phyloP scores from a whole-genome alignment of 768 basidiomycete genomes.

The Phlebiopsis flavidoalba region DNA sequence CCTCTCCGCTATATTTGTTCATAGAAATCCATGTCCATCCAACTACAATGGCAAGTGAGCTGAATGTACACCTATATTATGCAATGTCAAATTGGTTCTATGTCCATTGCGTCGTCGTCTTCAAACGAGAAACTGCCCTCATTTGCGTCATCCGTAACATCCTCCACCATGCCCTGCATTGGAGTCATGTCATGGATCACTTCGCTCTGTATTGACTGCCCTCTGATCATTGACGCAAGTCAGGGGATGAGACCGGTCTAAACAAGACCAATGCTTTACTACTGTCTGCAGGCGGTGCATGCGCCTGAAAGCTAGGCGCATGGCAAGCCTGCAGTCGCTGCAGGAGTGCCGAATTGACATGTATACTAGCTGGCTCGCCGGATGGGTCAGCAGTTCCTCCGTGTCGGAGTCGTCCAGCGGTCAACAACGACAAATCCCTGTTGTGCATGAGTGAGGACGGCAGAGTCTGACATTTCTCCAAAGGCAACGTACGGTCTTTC shows the following conservation, averaged over 20 bases:
- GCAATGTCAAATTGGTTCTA: slow-evolving; percentile 16
- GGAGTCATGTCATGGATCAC: neutral
- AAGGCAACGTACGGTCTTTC: slow-evolving; percentile 50
- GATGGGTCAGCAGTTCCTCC: slow-evolving; percentile 20
- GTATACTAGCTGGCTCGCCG: neutral
- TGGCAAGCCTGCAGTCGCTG: slow-evolving; percentile 11
- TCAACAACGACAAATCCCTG: slow-evolving; percentile 63
- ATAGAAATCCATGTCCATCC: neutral
- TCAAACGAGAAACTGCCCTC: slow-evolving; percentile 4
- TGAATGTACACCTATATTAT: neutral
- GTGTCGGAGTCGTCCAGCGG: slow-evolving; percentile 38
- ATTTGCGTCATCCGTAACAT: slow-evolving; percentile 7
- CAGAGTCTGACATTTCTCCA: neutral
- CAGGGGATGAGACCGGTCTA: slow-evolving; percentile 14
- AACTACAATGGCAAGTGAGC: neutral
- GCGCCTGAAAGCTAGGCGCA: slow-evolving; percentile 6
- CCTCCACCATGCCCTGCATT: neutral
- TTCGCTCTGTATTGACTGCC: neutral
- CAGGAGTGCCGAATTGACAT: slow-evolving; percentile 20
- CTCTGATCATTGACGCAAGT: neutral
- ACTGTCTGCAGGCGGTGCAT: neutral
- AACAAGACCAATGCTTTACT: slow-evolving; percentile 26
- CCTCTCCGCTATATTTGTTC: neutral
- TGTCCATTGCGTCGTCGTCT: slow-evolving; percentile 24
- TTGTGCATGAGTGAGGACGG: neutral